Evolutionary conservation across 2,329 filamentous ascomycete genomes (phyloP), one percentile per base, ranked within the genome.

Genomic region (Cadophora sp.): DNA sequence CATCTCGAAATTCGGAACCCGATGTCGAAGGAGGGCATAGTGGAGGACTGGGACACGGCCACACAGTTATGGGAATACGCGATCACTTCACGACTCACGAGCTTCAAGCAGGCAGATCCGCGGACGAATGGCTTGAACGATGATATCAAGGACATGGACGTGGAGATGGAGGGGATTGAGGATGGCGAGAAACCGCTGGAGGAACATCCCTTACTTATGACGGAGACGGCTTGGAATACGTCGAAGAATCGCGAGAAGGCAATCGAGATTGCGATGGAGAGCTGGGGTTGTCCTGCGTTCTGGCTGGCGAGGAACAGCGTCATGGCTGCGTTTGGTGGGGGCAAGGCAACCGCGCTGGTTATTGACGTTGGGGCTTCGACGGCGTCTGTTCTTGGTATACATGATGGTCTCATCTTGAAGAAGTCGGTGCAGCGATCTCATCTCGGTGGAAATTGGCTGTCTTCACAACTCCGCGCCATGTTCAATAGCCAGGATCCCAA

Each of bases 251-350:
- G 97, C 69, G 96, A 99, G 82, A 97, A 96, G 86, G 91, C 91
- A 50, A 95, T 97, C 76, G 96, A 99, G 82, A 89, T 98, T 71
- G 94, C 93, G 68, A 97, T 99, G 91, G 96, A 99, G 84, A 92
- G 89, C 77, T 99, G 96, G 94, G 94, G 93, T 31, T 92, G 91
- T 66, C 96, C 96, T 22, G 96, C 96, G 5, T 98, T 97, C 80
- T 99, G 95, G 86, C 84, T 98, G 69, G 93, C 93, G 71, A 90
- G 93, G 77, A 97, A 90, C 64, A 94, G 95, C 29, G 94, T 97
- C 53, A 87, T 97, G 78, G 90, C 95, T 65, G 92, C 94, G 24
- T 98, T 97, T 78, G 94, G 94, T 22, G 91, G 93, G 19, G 96
- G 96, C 72, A 98, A 97, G 81, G 91, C 95, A 0, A 97, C 93